A percentile compares a stretch with the other conserved stretches of the same genome.
Evolutionary conservation across 192 early-diverging fungal genomes (phyloP).

Genomic region (Entomortierella beljakovae): DNA sequence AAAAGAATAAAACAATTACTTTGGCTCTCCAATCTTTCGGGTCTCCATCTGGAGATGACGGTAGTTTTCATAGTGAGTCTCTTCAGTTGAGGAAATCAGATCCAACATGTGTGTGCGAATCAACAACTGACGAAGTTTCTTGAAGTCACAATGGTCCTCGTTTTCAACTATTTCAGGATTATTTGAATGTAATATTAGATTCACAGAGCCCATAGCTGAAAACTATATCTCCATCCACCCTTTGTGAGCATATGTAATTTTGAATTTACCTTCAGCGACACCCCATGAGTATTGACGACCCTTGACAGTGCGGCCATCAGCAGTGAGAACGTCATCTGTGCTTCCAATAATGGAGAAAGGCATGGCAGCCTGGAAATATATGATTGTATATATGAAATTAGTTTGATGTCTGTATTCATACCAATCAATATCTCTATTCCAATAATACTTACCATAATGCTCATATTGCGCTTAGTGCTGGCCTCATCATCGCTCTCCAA

Average conservation of each 20-base stretch:
- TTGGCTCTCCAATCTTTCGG: constrained; percentile 88
- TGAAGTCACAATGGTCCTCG: constrained; percentile 98
- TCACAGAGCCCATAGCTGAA: background rate
- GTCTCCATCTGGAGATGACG: constrained; percentile 89
- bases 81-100: constrained; percentile 93
- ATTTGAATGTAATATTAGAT: background rate
- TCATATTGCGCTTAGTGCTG: constrained; percentile 82
- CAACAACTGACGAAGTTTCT: constrained; percentile 94
- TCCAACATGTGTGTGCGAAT: constrained; percentile 99
- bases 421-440: background rate
- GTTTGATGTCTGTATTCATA: background rate
- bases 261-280: constrained; percentile 79
- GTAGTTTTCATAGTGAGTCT: constrained; percentile 95
- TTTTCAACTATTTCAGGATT: constrained; percentile 80
- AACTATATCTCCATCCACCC: background rate
- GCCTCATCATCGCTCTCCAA: constrained; percentile 91
- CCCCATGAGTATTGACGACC: constrained; percentile 99
- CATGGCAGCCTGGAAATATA: constrained; percentile 72
- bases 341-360: constrained; percentile 97
- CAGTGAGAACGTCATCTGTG: constrained; percentile 84
- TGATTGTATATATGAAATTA: background rate
- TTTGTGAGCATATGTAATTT: background rate
- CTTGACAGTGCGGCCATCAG: constrained; percentile 90
- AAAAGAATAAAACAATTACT: constrained; percentile 54
- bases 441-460: constrained; percentile 69